Evolutionary conservation across 257 asterid species (phyloP), one percentile per base, ranked within the genome.

Genomic region (Solanum corneliomulleri): DNA sequence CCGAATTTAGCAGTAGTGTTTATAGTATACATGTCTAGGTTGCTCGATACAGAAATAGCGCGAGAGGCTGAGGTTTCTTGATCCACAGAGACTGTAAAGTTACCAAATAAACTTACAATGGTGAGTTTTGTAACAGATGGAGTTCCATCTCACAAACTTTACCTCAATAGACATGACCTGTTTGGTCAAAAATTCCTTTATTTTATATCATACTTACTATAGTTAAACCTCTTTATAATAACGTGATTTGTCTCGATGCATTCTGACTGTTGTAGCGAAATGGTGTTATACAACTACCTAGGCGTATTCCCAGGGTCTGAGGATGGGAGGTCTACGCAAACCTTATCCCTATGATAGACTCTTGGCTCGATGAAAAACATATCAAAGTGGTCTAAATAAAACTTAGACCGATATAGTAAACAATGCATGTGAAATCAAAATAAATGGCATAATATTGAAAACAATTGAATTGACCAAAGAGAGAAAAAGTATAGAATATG

Each of bases 21-120:
- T 56, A 88, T 90, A 92, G 91, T 88, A 91, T 80, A 60, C 76
- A 70, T 35, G 69, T 81, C 13, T 90, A 77, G 90, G 89, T 85
- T 86, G 87, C 7, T 64, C 88, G 44, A 33, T 39, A 62, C 64
- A 81, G 23, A 75, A 6, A 86, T 87, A 85, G 70, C 29, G 15
- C 8, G 37, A 41, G 85, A 85, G 87, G 81, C 66, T 0, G 21
- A 27, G 82, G 45, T 86, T 70, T 77, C 86, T 85, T 66, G 77
- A 7, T 85, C 69, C 52, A 56, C 11, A 85, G 90, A 89, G 89
- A 87, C 62, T 89, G 91, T 89, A 89, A 52, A 89, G 86, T 78
- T 47, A 27, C 21, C 60, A 82, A 88, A 88, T 83, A n/a, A 81
- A 47, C 29, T 49, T 47, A 31, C 77, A 72, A n/a, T n/a, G 84